These are phyloP conservation scores for Trametes gibbosa DNA, from an alignment of 768 basidiomycete species.

Conservation along the genomic window DNA sequence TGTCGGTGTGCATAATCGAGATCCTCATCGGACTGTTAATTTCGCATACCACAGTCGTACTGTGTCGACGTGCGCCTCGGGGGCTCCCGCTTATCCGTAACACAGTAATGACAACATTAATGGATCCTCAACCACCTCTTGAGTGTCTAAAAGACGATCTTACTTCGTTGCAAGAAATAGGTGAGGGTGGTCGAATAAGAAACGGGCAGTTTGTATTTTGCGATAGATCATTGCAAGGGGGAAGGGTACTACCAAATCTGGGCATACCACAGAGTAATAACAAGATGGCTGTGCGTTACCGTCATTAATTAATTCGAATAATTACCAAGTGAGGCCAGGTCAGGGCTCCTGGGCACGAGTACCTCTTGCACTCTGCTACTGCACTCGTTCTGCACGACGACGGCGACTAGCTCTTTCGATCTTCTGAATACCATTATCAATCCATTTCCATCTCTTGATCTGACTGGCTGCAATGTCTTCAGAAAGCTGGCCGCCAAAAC, in stretches of 20 bases:
- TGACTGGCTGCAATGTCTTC: conserved; percentile 51
- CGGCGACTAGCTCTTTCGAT: not conserved
- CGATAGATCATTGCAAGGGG: not conserved
- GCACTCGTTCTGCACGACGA: not conserved
- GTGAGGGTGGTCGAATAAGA: not conserved
- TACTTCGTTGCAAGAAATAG: too few species aligned
- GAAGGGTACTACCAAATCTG: not conserved
- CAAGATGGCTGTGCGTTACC: not conserved
- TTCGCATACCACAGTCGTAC: not conserved
- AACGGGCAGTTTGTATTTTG: not conserved
- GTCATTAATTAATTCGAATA: not conserved
- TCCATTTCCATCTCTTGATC: not conserved
- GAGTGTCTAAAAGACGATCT: not conserved
- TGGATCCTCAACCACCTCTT: not conserved
- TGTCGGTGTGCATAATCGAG: conserved; percentile 16
- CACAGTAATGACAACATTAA: conserved; percentile 13
- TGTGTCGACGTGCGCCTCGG: not conserved
- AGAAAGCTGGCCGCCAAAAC: conserved; percentile 77
- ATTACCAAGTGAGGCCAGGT: not conserved
- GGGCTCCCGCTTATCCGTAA: not conserved
- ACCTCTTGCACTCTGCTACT: not conserved
- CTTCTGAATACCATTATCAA: not conserved
- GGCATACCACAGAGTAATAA: not conserved
- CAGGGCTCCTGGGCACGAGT: not conserved
- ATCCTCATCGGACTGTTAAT: conserved; percentile 15